phyloP scores from a whole-genome alignment of 768 basidiomycete species.

The Termitomyces sp. region DNA sequence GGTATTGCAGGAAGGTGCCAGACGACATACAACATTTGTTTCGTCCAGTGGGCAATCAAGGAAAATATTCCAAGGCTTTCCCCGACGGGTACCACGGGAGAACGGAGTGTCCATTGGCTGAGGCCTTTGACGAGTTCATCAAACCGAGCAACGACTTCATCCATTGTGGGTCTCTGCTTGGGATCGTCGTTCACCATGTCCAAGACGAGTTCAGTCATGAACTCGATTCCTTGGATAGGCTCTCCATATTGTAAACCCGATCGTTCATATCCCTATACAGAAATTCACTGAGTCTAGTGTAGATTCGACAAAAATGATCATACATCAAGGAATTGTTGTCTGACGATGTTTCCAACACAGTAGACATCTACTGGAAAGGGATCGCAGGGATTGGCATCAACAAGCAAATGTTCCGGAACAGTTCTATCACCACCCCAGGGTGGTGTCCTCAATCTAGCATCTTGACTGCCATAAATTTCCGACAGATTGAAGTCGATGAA shows the following conservation, averaged over 20 bases:
- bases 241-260: background rate
- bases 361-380: conserved; percentile 36
- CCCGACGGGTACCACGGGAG: conserved; percentile 15
- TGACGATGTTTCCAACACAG: conserved; percentile 30
- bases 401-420: conserved; percentile 27
- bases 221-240: conserved; percentile 23
- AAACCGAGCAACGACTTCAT: conserved; percentile 32
- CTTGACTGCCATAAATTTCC: conserved; percentile 21
- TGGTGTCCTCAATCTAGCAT: conserved; percentile 23
- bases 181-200: conserved; percentile 36
- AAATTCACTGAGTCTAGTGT: background rate
- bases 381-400: conserved; percentile 19
- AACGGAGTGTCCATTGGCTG: conserved; percentile 29
- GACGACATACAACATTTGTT: background rate
- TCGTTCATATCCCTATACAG: background rate
- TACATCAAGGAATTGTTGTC: conserved; percentile 12
- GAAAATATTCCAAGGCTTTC: background rate
- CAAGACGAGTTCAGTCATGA: conserved; percentile 24
- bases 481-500: too few species aligned
- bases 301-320: background rate
- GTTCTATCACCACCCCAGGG: conserved; percentile 23
- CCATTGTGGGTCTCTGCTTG: conserved; percentile 31
- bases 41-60: conserved; percentile 9
- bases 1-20: conserved; percentile 8
- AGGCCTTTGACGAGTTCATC: conserved; percentile 22